phyloP scores from a whole-genome alignment of 345 rosid genomes.

The Citrus cavaleriei region DNA sequence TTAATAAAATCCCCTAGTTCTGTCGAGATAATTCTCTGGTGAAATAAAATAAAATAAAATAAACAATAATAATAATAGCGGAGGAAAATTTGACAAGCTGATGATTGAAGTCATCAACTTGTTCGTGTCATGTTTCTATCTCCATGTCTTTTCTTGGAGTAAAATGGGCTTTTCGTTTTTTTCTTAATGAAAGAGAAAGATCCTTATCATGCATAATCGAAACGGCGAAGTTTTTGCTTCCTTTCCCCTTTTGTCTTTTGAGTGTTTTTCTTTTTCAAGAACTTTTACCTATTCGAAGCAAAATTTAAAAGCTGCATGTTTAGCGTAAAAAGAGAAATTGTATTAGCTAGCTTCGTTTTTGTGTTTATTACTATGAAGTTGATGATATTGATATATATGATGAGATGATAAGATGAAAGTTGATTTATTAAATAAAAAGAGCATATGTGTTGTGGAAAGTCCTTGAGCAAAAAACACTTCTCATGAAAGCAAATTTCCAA shows the following conservation, averaged over 20 bases:
- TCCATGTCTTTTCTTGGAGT: constrained; percentile 15
- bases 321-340: constrained; percentile 3
- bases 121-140: constrained; percentile 28
- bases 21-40: too few relatives aligned
- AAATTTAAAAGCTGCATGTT: not conserved
- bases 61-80: not conserved
- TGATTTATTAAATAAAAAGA: not conserved
- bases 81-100: constrained; percentile 33
- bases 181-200: constrained; percentile 13
- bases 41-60: too few relatives aligned
- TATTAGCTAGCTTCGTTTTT: not conserved
- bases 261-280: not conserved
- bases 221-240: constrained; percentile 24
- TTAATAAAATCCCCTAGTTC: too few relatives aligned
- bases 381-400: too few relatives aligned
- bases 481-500: not conserved
- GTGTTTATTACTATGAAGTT: not conserved
- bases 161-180: not conserved
- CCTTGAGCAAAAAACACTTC: constrained; percentile 7
- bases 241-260: not conserved
- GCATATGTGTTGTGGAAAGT: not conserved
- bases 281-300: not conserved
- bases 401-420: too few relatives aligned
- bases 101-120: constrained; percentile 11
- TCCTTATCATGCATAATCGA: constrained; percentile 22